These are phyloP conservation scores for Mycena epipterygia DNA, from an alignment of 768 basidiomycete species.

Conservation along the genomic window DNA sequence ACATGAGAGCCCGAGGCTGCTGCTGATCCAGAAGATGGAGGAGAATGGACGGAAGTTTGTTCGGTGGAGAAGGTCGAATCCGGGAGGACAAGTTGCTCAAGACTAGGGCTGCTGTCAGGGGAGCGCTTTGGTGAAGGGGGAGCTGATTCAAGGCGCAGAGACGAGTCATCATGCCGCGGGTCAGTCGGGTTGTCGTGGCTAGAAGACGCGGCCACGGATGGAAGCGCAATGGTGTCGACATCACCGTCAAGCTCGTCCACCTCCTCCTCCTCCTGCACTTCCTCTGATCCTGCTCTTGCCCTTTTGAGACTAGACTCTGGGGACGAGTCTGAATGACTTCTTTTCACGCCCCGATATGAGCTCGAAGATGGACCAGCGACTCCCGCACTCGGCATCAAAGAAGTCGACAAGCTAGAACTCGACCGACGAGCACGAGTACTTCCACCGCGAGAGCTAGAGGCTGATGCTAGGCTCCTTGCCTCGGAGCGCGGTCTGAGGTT, in stretches of 20 bases:
- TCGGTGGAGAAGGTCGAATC: neutral
- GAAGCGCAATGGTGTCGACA: slow-evolving; percentile 20
- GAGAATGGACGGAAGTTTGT: neutral
- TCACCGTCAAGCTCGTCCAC: slow-evolving; percentile 19
- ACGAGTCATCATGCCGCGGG: no score
- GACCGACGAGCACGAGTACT: slow-evolving; percentile 4
- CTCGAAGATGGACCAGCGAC: slow-evolving; percentile 20
- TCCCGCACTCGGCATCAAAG: slow-evolving; percentile 12
- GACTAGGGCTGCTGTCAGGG: slow-evolving; percentile 37
- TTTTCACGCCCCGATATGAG: neutral
- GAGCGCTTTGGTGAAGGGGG: no score
- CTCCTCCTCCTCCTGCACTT: slow-evolving; percentile 11
- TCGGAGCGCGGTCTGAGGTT: slow-evolving; percentile 22
- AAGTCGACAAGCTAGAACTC: slow-evolving; percentile 24
- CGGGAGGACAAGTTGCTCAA: slow-evolving; percentile 41
- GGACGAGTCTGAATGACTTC: neutral
- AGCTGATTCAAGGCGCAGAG: neutral
- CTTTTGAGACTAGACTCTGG: neutral
- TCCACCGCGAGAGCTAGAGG: slow-evolving; percentile 14
- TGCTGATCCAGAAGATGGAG: neutral
- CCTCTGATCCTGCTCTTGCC: neutral
- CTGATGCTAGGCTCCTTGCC: slow-evolving; percentile 3
- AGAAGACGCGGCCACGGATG: neutral
- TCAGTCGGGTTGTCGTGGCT: no score
- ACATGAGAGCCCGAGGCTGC: neutral